Evolutionary conservation across 163 green algal genomes (phyloP).

Genomic region (Chlamydomonas reinhardtii): DNA sequence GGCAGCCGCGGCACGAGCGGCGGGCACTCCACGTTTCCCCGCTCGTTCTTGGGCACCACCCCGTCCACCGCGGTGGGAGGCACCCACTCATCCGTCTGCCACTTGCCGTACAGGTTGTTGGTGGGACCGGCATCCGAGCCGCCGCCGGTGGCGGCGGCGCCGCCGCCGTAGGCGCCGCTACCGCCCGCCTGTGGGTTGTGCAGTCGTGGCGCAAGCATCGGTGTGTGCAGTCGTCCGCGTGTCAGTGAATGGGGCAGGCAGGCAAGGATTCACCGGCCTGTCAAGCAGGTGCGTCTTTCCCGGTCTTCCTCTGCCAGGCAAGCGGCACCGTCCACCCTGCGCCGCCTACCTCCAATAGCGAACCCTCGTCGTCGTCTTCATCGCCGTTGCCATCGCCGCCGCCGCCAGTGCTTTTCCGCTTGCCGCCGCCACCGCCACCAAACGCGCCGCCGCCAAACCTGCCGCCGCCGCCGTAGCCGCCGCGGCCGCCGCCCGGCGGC

Average conservation of each 20-base stretch:
- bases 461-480: conserved; percentile 4
- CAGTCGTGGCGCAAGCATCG: too few relatives aligned
- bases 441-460: background rate
- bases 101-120: conserved; percentile 85
- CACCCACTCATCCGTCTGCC: conserved; percentile 85
- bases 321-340: too few relatives aligned
- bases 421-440: background rate
- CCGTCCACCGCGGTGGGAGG: conserved; percentile 73
- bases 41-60: conserved; percentile 88
- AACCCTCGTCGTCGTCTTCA: conserved; percentile 15
- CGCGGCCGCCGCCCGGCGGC: background rate
- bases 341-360: conserved; percentile 11
- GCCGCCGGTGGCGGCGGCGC: background rate
- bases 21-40: conserved; percentile 85
- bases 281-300: too few relatives aligned
- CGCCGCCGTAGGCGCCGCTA: background rate
- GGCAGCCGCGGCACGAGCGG: conserved; percentile 77
- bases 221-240: too few relatives aligned
- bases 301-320: too few relatives aligned
- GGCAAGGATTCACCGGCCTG: too few relatives aligned
- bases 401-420: background rate
- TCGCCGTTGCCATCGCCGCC: conserved; percentile 7
- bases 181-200: background rate
- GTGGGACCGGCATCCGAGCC: background rate
- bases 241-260: too few relatives aligned